These are phyloP conservation scores for Metschnikowia kunwiensis DNA, from an alignment of 805 yeast genomes.

Conservation along the genomic window DNA sequence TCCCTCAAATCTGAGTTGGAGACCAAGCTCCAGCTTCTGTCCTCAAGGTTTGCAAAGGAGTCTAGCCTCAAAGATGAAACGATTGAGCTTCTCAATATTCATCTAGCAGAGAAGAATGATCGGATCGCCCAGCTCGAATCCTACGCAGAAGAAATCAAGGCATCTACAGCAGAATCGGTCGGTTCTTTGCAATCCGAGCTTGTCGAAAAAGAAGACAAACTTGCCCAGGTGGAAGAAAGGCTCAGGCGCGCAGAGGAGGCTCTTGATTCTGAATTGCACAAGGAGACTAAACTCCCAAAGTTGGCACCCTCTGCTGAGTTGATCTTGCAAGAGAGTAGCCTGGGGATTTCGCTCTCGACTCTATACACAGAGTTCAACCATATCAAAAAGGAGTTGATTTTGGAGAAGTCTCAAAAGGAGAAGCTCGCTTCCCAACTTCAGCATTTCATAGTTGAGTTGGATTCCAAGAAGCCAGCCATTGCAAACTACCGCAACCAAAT, in stretches of 20 bases:
- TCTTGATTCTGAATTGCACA: slow-evolving; percentile 36
- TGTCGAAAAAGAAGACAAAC: slow-evolving; percentile 34
- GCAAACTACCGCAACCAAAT: slow-evolving; percentile 58
- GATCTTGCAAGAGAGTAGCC: slow-evolving; percentile 42
- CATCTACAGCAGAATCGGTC: slow-evolving; percentile 36
- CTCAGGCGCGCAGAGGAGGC: slow-evolving; percentile 41
- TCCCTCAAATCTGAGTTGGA: slow-evolving; percentile 21
- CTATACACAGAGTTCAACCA: slow-evolving; percentile 62
- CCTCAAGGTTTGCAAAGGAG: slow-evolving; percentile 37
- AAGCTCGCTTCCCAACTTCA: slow-evolving; percentile 69
- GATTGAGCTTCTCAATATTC: slow-evolving; percentile 50
- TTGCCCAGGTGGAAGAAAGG: slow-evolving; percentile 33
- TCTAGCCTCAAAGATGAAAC: slow-evolving; percentile 56
- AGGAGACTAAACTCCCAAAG: slow-evolving; percentile 39
- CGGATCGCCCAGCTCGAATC: slow-evolving; percentile 55
- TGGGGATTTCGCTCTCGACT: slow-evolving; percentile 62
- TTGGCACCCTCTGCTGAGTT: slow-evolving; percentile 57
- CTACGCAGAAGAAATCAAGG: slow-evolving; percentile 40
- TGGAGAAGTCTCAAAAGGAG: slow-evolving; percentile 70
- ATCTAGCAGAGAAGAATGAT: slow-evolving; percentile 49
- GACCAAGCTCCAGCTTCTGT: slow-evolving; percentile 43
- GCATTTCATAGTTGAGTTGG: slow-evolving; percentile 69
- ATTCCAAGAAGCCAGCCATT: slow-evolving; percentile 72
- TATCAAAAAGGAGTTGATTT: slow-evolving; percentile 60
- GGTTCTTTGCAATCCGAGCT: slow-evolving; percentile 35